Evolutionary conservation across 306 rosid genomes (phyloP).

Genomic region (Cicer yamashitae): DNA sequence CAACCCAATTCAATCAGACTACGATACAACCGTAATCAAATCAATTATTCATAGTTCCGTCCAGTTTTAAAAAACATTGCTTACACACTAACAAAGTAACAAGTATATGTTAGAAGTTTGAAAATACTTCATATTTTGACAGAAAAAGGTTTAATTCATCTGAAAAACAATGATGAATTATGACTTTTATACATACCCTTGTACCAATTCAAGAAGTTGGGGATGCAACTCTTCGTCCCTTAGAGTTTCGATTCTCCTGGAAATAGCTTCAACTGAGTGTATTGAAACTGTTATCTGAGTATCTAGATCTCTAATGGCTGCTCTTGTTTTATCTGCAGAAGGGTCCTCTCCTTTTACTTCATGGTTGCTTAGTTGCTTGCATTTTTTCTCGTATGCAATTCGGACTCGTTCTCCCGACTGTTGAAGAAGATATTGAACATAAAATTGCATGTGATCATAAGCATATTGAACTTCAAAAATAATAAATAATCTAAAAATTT

Average conservation of each 20-base stretch:
- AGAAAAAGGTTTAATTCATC: conserved; percentile 7
- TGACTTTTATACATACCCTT: conserved; percentile 66
- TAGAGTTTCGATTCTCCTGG: conserved; percentile 80
- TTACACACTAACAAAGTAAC: not conserved
- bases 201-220: conserved; percentile 78
- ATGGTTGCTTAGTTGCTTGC: conserved; percentile 73
- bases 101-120: not conserved
- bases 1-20: too few species aligned
- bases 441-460: conserved; percentile 39
- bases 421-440: conserved; percentile 44
- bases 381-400: conserved; percentile 81
- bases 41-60: too few species aligned
- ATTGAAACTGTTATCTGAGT: conserved; percentile 90
- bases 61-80: too few species aligned
- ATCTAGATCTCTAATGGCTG: conserved; percentile 74
- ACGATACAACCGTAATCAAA: too few species aligned
- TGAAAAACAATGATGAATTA: conserved; percentile 18
- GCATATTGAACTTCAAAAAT: conserved; percentile 27
- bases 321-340: conserved; percentile 74
- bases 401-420: conserved; percentile 84
- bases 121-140: conserved; percentile 22
- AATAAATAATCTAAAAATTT: conserved; percentile 25
- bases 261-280: conserved; percentile 86
- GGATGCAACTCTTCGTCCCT: conserved; percentile 92
- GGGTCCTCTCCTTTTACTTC: conserved; percentile 80